These are phyloP conservation scores for Apiospora sp. DNA, from an alignment of 2,329 filamentous ascomycete species.

Conservation along the genomic window DNA sequence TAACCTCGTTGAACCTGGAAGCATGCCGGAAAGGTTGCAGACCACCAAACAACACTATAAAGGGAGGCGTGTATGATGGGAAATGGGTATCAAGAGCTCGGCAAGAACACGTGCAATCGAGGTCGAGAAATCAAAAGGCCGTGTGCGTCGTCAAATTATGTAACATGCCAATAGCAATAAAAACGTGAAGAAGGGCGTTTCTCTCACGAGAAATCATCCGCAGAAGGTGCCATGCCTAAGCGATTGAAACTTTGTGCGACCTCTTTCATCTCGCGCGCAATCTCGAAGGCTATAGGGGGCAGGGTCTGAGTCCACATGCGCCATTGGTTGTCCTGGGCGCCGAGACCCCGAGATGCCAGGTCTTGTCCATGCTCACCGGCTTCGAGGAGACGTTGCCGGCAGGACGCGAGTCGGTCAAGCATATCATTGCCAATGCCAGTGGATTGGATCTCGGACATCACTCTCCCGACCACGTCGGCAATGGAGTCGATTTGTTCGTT, in stretches of 20 bases:
- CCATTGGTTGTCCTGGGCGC: conserved; percentile 64
- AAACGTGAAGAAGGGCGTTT: not conserved
- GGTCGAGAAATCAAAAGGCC: conserved; percentile 22
- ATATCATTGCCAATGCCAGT: conserved; percentile 61
- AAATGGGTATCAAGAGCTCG: conserved; percentile 24
- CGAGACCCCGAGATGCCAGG: conserved; percentile 60
- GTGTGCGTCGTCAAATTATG: conserved; percentile 23
- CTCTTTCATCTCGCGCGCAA: conserved; percentile 83
- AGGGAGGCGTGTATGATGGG: not conserved
- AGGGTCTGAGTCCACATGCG: conserved; percentile 73
- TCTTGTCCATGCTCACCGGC: conserved; percentile 68
- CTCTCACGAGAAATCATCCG: conserved; percentile 57
- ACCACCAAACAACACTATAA: not conserved
- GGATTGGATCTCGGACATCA: conserved; percentile 70
- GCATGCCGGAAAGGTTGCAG: not conserved
- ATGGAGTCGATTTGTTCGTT: conserved; percentile 76
- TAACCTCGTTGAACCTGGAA: not conserved
- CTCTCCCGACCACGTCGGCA: conserved; percentile 72
- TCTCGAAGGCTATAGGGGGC: conserved; percentile 86
- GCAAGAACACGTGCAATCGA: conserved; percentile 21
- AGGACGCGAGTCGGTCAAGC: conserved; percentile 65
- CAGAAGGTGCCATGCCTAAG: conserved; percentile 45
- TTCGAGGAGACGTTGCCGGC: conserved; percentile 70
- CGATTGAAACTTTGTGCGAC: conserved; percentile 60
- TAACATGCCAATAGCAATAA: conserved; percentile 15